Evolutionary conservation across 2,329 filamentous ascomycete genomes (phyloP).

Genomic region (Venturia nashicola): DNA sequence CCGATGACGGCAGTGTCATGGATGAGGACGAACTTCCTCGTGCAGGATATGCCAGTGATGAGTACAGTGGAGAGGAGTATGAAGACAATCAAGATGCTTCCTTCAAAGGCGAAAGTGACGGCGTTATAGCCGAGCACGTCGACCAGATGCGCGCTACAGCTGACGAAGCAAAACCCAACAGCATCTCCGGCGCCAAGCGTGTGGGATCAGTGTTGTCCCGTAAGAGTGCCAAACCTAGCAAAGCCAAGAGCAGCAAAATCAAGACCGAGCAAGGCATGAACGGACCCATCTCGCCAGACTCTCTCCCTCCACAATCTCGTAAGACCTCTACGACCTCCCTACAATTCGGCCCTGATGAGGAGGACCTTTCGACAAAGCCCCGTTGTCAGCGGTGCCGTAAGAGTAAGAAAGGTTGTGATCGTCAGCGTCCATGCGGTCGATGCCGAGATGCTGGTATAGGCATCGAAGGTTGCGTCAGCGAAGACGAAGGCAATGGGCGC

Average conservation of each 20-base stretch:
- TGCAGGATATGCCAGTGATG: constrained; percentile 28
- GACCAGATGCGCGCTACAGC: constrained; percentile 21
- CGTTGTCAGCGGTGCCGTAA: constrained; percentile 97
- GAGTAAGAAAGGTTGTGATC: constrained; percentile 98
- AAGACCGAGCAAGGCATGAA: constrained; percentile 30
- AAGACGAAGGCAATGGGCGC: constrained; percentile 93
- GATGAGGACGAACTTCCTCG: constrained; percentile 50
- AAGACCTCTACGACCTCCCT: constrained; percentile 64
- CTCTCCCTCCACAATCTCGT: constrained; percentile 55
- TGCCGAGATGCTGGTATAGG: constrained; percentile 94
- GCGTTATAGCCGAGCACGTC: constrained; percentile 21
- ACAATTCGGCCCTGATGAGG: constrained; percentile 60
- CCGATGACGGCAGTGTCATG: constrained; percentile 69
- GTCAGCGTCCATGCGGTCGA: constrained; percentile 85
- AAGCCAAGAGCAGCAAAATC: constrained; percentile 22
- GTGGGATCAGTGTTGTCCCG: constrained; percentile 20
- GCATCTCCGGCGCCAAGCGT: constrained; percentile 20
- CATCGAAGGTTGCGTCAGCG: constrained; percentile 87
- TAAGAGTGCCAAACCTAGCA: constrained; percentile 26
- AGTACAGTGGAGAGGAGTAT: constrained; percentile 49
- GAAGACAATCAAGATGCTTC: constrained; percentile 39
- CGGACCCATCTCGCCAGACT: constrained; percentile 41
- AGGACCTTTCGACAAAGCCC: constrained; percentile 88
- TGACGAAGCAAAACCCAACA: constrained; percentile 30
- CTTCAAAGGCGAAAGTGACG: constrained; percentile 44